A percentile compares a stretch with the other conserved stretches of the same genome.
These are phyloP conservation scores for Rubroboletus satanas DNA, from an alignment of 768 basidiomycete species.

Conservation along the genomic window DNA sequence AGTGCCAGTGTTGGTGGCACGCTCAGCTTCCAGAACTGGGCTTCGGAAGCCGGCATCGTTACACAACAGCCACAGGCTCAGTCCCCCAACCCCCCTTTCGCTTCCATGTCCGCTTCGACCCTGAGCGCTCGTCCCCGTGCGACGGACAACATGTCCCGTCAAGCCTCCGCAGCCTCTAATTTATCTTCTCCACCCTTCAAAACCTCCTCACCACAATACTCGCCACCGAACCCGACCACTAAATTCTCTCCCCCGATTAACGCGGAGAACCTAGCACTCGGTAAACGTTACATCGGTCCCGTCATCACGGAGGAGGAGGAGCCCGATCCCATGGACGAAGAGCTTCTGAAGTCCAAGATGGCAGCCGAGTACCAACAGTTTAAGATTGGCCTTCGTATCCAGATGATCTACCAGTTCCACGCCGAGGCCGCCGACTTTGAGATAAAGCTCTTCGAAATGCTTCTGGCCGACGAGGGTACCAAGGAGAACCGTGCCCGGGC, in stretches of 20 bases:
- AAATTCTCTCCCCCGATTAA: conserved; percentile 26
- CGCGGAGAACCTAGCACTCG: conserved; percentile 19
- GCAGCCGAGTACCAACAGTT: conserved; percentile 30
- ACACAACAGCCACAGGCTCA: conserved; percentile 16
- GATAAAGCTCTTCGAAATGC: conserved; percentile 28
- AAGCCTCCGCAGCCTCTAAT: conserved; percentile 25
- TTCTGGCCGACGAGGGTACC: conserved; percentile 25
- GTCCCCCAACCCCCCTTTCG: conserved; percentile 2
- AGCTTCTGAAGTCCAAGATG: conserved; percentile 32
- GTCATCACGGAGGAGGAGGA: conserved; percentile 29
- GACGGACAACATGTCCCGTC: conserved; percentile 29
- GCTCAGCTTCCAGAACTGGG: conserved; percentile 30
- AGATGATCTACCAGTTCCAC: conserved; percentile 34
- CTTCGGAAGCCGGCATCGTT: conserved; percentile 28
- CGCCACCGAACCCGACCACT: conserved; percentile 20
- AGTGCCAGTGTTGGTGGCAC: conserved; percentile 9
- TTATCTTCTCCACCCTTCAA: conserved; percentile 21
- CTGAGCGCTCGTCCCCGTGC: conserved; percentile 24
- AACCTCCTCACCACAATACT: conserved; percentile 24
- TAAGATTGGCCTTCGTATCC: conserved; percentile 31
- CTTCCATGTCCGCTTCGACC: conserved; percentile 7
- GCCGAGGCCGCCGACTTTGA: conserved; percentile 28
- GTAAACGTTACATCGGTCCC: conserved; percentile 34
- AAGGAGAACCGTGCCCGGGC: conserved; percentile 28
- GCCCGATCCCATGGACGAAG: conserved; percentile 25